Conservation (phyloP, 257 asterid genomes). For the Galeopsis tetrahit region DNA sequence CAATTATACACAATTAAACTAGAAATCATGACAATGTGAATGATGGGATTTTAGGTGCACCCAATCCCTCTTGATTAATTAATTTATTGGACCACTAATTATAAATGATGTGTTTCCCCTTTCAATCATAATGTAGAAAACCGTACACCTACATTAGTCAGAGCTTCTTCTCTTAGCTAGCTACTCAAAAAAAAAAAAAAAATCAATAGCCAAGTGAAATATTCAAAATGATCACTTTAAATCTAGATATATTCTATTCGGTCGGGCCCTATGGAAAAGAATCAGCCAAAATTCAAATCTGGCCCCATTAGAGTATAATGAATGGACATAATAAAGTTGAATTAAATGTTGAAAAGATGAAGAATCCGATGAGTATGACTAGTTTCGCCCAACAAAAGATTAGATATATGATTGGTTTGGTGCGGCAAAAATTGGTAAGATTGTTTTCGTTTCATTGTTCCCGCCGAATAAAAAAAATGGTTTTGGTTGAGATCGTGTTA, state of each 20-base stretch:
- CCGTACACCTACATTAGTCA: conserved; percentile 26
- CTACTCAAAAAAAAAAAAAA: not conserved
- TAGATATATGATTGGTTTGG: conserved; percentile 18
- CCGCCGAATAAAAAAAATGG: no score
- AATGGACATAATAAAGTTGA: conserved; percentile 16
- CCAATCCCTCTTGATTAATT: conserved; percentile 15
- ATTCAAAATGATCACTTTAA: no score
- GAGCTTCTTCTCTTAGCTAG: not conserved
- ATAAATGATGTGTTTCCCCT: conserved; percentile 20
- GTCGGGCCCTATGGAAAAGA: not conserved
- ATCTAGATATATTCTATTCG: not conserved
- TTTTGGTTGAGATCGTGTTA: no score
- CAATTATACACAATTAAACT: not conserved
- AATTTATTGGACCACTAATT: conserved; percentile 5
- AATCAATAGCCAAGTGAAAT: not conserved
- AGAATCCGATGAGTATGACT: conserved; percentile 35
- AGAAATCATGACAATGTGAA: conserved; percentile 20
- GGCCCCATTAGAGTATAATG: conserved; percentile 21
- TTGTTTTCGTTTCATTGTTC: not conserved
- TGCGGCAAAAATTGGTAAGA: conserved; percentile 1
- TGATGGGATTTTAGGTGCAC: conserved; percentile 33
- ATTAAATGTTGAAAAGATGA: conserved; percentile 11
- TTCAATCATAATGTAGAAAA: not conserved
- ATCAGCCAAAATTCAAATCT: not conserved
- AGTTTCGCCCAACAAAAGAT: conserved; percentile 23